Evolutionary conservation across 1,284 basidiomycete species (phyloP).

Genomic region (Ustilago curta): DNA sequence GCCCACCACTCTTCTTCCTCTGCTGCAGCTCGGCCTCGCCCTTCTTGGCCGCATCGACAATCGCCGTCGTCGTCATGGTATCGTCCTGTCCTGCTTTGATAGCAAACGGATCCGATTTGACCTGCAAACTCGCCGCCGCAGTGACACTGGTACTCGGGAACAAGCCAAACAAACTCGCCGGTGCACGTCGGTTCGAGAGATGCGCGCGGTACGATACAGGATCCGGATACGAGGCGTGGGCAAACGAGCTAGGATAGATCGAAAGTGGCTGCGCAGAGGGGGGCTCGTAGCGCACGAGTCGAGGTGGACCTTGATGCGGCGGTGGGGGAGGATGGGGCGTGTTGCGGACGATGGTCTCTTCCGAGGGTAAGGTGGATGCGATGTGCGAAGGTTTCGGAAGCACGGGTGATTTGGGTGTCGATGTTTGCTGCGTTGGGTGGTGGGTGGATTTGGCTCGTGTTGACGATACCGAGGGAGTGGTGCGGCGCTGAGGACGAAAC

Average conservation of each 20-base stretch:
- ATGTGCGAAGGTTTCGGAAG: constrained; percentile 47
- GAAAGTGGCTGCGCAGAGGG: constrained; percentile 14
- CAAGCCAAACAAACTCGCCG: constrained; percentile 46
- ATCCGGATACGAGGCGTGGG: constrained; percentile 46
- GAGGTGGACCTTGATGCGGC: constrained; percentile 41
- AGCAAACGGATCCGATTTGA: constrained; percentile 28
- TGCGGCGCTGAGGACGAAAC: background rate
- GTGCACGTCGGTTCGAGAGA: constrained; percentile 43
- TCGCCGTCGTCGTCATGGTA: constrained; percentile 21
- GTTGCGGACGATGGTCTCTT: constrained; percentile 12
- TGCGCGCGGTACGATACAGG: constrained; percentile 36
- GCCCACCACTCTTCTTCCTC: constrained; percentile 15
- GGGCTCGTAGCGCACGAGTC: constrained; percentile 45
- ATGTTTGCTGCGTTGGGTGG: constrained; percentile 23
- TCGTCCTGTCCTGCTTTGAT: constrained; percentile 4
- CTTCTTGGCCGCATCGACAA: constrained; percentile 32
- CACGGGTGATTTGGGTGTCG: constrained; percentile 38
- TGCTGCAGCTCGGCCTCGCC: constrained; percentile 25
- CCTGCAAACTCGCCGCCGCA: constrained; percentile 34
- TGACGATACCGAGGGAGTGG: background rate
- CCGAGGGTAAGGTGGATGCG: constrained; percentile 28
- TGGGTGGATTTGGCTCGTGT: constrained; percentile 34
- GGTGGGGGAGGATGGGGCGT: constrained; percentile 40
- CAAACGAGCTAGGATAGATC: constrained; percentile 36
- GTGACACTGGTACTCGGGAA: constrained; percentile 44